A percentile compares a stretch with the other conserved stretches of the same genome.
phyloP scores from a whole-genome alignment of 1,284 basidiomycete genomes.

The Neotropicomus parvogracilis region DNA sequence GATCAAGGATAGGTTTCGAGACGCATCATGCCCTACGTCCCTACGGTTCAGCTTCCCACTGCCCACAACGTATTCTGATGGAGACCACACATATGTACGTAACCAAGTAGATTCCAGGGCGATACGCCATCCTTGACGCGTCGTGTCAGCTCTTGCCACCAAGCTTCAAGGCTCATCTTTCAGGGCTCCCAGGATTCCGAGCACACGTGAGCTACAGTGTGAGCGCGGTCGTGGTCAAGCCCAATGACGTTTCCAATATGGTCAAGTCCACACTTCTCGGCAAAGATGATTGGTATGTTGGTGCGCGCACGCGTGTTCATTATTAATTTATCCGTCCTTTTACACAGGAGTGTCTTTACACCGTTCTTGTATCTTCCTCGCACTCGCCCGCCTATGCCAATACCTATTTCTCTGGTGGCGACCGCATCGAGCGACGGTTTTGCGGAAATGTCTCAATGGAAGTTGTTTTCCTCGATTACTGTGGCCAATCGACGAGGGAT shows the following conservation, averaged over 20 bases:
- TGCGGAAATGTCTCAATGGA: conserved; percentile 48
- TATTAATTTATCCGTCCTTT: conserved; percentile 1
- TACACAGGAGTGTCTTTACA: conserved; percentile 50
- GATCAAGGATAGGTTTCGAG: conserved; percentile 44
- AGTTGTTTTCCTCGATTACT: conserved; percentile 43
- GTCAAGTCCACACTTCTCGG: conserved; percentile 47
- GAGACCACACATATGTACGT: conserved; percentile 56
- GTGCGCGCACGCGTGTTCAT: conserved; percentile 11
- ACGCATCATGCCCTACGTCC: conserved; percentile 45
- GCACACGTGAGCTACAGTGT: conserved; percentile 59
- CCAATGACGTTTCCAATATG: conserved; percentile 36
- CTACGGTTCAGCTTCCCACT: conserved; percentile 54
- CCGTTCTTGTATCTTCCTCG: conserved; percentile 66
- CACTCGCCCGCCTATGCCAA: conserved; percentile 51
- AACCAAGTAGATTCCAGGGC: neutral
- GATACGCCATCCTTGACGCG: conserved; percentile 5
- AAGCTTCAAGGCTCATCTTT: conserved; percentile 56
- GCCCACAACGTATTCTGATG: conserved; percentile 55
- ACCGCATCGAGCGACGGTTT: conserved; percentile 36
- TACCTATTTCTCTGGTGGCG: conserved; percentile 46
- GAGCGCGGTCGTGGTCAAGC: conserved; percentile 43
- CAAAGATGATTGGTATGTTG: conserved; percentile 44
- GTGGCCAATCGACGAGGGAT: conserved; percentile 33
- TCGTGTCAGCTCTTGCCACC: conserved; percentile 55
- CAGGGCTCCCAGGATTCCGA: conserved; percentile 63